Evolutionary conservation across 2,329 filamentous ascomycete genomes (phyloP), one percentile per base, ranked within the genome.

Genomic region (Madurella mycetomatis): DNA sequence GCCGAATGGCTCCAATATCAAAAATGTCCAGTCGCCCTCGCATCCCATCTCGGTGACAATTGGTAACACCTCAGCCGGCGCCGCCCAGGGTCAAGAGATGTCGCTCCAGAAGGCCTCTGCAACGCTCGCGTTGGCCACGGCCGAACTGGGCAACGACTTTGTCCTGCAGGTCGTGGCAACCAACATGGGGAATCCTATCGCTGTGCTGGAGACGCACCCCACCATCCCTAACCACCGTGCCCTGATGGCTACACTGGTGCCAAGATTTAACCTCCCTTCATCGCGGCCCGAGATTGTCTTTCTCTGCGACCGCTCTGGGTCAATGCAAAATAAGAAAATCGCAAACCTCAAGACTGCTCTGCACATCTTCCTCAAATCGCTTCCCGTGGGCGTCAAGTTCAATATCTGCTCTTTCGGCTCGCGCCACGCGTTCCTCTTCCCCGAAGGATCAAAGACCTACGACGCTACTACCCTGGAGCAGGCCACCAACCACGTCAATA

Each of bases 331-430:
- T 4, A 58, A 60, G 4, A 80, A 77, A 40, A 86, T 86, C 1
- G 58, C 61, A 0, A 76, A 82, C 32, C 73, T 85, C 2, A 70
- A 76, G 19, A 69, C 76, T 1, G 83, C 84, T 0, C 71, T 88
- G 18, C 75, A 78, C 5, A 72, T 87, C 18, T 87, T 88, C 60
- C 70, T 88, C 53, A 86, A 85, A 64, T 86, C 83, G 0, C 71
- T 88, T 1, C 84, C 84, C 0, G 61, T 84, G 1, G 82, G 83
- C 5, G 73, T 80, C 57, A 81, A 81, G 62, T 88, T 88, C 74
- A 88, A 89, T 64, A 84, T 88, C 51, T 85, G 82, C 65, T 85
- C 83, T 4, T 88, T 89, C 49, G 85, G 85, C 12, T 73, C 67
- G 1, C 39, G 7, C 0, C 70, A 74, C 55, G 57, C 62, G 1